A percentile compares a stretch with the other conserved stretches of the same genome.
phyloP scores from a whole-genome alignment of 2,329 filamentous ascomycete genomes.

The Thielaviopsis punctulata region DNA sequence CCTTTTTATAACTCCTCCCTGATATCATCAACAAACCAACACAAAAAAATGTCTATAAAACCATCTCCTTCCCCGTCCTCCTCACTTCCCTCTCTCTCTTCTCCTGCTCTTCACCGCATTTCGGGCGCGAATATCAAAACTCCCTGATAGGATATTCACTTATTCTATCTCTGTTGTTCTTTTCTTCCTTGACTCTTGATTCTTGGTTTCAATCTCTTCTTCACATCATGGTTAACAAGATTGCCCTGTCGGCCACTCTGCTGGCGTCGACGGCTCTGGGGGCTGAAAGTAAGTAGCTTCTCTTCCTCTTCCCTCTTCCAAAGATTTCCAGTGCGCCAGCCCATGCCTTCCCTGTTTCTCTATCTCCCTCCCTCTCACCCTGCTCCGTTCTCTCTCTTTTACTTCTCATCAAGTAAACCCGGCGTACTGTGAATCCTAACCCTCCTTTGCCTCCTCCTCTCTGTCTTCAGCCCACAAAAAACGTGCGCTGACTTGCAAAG shows the following conservation, averaged over 20 bases:
- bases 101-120: neutral
- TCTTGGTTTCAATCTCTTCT: neutral
- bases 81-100: neutral
- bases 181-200: neutral
- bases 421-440: too few species aligned
- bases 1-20: too few species aligned
- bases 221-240: slow-evolving; percentile 5
- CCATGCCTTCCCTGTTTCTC: neutral
- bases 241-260: slow-evolving; percentile 1
- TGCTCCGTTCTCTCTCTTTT: neutral
- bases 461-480: neutral
- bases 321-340: neutral
- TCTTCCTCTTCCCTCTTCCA: neutral
- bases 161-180: neutral
- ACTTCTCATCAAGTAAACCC: too few species aligned
- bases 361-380: neutral
- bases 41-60: too few species aligned
- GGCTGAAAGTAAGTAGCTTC: neutral
- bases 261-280: neutral
- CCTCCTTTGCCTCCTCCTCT: too few species aligned
- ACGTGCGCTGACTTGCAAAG: slow-evolving; percentile 6
- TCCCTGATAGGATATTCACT: neutral
- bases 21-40: too few species aligned
- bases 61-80: neutral
- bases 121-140: neutral